These are phyloP conservation scores for Withania somnifera DNA, from an alignment of 305 asterid genomes.

Conservation along the genomic window DNA sequence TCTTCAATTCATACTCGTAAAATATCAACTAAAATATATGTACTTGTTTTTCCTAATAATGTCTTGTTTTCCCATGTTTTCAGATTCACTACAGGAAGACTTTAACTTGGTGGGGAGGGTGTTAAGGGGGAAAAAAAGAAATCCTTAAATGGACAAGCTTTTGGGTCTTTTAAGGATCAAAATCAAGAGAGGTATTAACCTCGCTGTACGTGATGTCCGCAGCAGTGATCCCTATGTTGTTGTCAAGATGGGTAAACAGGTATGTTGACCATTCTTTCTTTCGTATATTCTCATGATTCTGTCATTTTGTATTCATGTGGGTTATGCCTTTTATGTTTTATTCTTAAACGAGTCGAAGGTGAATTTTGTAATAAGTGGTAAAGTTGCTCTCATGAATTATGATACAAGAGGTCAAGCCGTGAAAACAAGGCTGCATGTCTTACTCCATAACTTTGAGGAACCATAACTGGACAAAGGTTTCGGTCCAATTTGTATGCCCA, in stretches of 20 bases:
- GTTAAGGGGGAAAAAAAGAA: background rate
- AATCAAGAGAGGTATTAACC: conserved; percentile 10
- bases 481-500: too few species aligned
- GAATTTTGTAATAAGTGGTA: too few species aligned
- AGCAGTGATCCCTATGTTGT: conserved; percentile 15
- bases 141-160: conserved; percentile 2
- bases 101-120: background rate
- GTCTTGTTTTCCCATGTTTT: background rate
- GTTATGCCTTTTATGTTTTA: too few species aligned
- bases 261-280: background rate
- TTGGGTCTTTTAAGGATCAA: conserved; percentile 8
- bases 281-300: too few species aligned
- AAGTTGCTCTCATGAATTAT: too few species aligned
- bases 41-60: background rate
- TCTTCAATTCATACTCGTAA: background rate
- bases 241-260: conserved; percentile 13
- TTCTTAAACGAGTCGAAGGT: too few species aligned
- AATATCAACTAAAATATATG: background rate
- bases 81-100: background rate
- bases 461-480: too few species aligned
- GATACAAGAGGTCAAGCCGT: too few species aligned
- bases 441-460: too few species aligned
- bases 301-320: too few species aligned
- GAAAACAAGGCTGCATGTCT: too few species aligned
- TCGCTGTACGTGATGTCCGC: conserved; percentile 7